These are phyloP conservation scores for Taiozyma sp. DNA, from an alignment of 1,139 yeast genomes.

Conservation along the genomic window DNA sequence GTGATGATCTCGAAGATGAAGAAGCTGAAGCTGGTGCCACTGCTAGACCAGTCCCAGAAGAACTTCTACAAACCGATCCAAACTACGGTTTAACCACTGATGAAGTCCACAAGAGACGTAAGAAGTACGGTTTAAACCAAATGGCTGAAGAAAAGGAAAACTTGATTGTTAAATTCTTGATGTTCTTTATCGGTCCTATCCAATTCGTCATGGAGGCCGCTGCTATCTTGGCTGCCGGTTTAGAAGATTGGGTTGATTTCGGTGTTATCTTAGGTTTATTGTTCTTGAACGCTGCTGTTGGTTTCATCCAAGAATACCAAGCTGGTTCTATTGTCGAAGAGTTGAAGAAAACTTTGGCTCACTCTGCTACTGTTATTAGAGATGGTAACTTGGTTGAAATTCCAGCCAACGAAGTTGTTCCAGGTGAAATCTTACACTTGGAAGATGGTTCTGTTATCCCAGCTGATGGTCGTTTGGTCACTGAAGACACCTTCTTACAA, in stretches of 20 bases:
- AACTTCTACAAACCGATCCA: constrained; percentile 83
- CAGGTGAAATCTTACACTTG: constrained; percentile 87
- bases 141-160: constrained; percentile 93
- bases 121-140: constrained; percentile 90
- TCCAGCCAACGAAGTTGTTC: constrained; percentile 79
- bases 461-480: constrained; percentile 90
- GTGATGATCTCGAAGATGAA: constrained; percentile 44
- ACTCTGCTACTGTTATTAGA: constrained; percentile 82
- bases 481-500: constrained; percentile 86
- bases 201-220: constrained; percentile 99
- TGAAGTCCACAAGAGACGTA: constrained; percentile 82
- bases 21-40: constrained; percentile 36
- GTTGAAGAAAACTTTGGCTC: constrained; percentile 88
- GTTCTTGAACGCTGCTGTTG: constrained; percentile 86
- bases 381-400: constrained; percentile 73
- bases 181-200: constrained; percentile 96
- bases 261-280: constrained; percentile 94
- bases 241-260: constrained; percentile 98
- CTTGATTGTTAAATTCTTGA: constrained; percentile 73
- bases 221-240: constrained; percentile 95
- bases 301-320: constrained; percentile 96
- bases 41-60: constrained; percentile 77
- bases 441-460: constrained; percentile 96
- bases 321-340: constrained; percentile 96
- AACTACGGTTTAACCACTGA: constrained; percentile 72